Evolutionary conservation across 225 moss, liverwort and hornwort genomes (phyloP).

Genomic region (Sphagnum contortum): DNA sequence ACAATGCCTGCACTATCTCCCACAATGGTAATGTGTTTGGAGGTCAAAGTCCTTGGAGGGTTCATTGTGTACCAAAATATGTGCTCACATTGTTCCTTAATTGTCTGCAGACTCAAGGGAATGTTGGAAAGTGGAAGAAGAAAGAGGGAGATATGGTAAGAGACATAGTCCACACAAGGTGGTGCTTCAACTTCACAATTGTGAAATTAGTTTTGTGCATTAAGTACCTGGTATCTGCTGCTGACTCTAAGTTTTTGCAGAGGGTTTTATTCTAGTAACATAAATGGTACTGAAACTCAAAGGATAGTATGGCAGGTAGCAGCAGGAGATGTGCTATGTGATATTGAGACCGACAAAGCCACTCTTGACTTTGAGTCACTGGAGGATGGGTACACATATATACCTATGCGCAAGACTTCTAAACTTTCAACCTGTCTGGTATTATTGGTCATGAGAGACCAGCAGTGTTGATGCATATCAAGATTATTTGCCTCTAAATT

Average conservation of each 20-base stretch:
- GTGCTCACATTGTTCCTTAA: not conserved
- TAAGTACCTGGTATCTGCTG: too few species aligned
- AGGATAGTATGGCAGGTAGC: slow-evolving; percentile 32
- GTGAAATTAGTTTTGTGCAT: not conserved
- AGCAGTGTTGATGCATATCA: too few species aligned
- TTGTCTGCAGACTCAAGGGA: slow-evolving; percentile 78
- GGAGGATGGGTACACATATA: slow-evolving; percentile 77
- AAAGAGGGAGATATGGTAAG: slow-evolving; percentile 82
- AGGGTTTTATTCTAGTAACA: too few species aligned
- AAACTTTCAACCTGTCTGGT: not conserved
- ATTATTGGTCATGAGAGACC: not conserved
- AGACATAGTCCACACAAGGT: too few species aligned
- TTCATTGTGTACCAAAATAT: too few species aligned
- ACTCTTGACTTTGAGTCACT: slow-evolving; percentile 92
- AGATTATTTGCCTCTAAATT: too few species aligned
- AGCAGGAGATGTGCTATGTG: slow-evolving; percentile 85
- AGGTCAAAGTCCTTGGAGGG: too few species aligned
- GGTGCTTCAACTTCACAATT: too few species aligned
- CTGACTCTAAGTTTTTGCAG: too few species aligned
- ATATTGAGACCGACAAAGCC: slow-evolving; percentile 97
- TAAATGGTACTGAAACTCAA: too few species aligned
- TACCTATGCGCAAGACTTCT: not conserved
- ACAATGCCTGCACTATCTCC: slow-evolving; percentile 96
- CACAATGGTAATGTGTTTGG: slow-evolving; percentile 57
- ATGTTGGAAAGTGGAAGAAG: slow-evolving; percentile 87